Percentiles rank a stretch among this genome's conserved stretches.
Evolutionary conservation across 495 filamentous ascomycete species (phyloP).

Genomic region (Immersiella caudata): DNA sequence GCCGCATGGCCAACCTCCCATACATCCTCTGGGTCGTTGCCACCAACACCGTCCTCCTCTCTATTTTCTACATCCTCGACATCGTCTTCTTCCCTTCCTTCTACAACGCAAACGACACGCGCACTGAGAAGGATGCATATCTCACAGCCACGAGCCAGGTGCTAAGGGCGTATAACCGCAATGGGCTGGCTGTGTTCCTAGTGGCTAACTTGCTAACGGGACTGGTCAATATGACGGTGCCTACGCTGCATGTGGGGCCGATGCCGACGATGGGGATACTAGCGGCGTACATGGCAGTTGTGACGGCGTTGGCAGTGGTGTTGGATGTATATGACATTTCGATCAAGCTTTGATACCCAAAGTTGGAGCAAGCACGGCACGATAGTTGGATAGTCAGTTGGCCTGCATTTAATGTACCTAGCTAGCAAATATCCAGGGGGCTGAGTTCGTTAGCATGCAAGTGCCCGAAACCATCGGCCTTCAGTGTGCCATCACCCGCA

Average conservation of each 20-base stretch:
- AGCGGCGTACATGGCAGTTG: slow-evolving; percentile 64
- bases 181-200: slow-evolving; percentile 85
- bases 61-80: slow-evolving; percentile 77
- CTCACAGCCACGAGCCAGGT: slow-evolving; percentile 72
- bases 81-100: slow-evolving; percentile 72
- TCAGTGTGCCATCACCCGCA: background rate
- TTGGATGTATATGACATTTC: slow-evolving; percentile 74
- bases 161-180: slow-evolving; percentile 81
- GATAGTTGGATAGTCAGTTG: too few species aligned
- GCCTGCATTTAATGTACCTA: too few species aligned
- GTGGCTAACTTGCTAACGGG: slow-evolving; percentile 89
- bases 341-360: slow-evolving; percentile 62
- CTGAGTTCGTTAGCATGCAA: too few species aligned
- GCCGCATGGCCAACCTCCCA: slow-evolving; percentile 88
- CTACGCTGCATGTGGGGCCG: slow-evolving; percentile 70
- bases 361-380: background rate
- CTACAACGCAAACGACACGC: slow-evolving; percentile 56
- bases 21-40: slow-evolving; percentile 90
- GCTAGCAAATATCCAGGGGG: too few species aligned
- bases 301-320: slow-evolving; percentile 69
- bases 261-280: slow-evolving; percentile 71
- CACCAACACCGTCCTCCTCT: slow-evolving; percentile 81
- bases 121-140: slow-evolving; percentile 61
- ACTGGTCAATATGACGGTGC: slow-evolving; percentile 80
- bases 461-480: too few species aligned